Percentiles rank a stretch among this genome's conserved stretches.
Evolutionary conservation across 371 early-diverging fungal species (phyloP).

Genomic region (Mortierella sp.): DNA sequence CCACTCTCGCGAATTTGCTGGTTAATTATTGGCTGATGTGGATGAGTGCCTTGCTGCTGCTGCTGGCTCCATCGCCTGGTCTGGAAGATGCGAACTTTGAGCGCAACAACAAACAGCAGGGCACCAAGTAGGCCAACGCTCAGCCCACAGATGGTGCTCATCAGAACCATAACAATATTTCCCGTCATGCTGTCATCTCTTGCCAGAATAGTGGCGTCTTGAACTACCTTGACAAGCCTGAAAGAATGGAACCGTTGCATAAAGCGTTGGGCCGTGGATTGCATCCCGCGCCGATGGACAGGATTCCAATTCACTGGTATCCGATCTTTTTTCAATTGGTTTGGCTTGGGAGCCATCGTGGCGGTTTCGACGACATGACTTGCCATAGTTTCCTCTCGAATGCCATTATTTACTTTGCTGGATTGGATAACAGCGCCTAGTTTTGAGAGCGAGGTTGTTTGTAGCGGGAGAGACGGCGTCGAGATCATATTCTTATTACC

Average conservation of each 20-base stretch:
- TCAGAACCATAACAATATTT: constrained; percentile 41
- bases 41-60: neutral
- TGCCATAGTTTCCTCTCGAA: neutral
- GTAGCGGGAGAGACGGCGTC: neutral
- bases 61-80: constrained; percentile 20
- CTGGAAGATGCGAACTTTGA: constrained; percentile 43
- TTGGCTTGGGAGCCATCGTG: neutral
- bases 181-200: constrained; percentile 25
- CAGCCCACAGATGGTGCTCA: constrained; percentile 45
- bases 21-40: neutral
- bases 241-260: constrained; percentile 14
- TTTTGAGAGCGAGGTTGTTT: neutral
- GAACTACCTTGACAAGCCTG: constrained; percentile 11
- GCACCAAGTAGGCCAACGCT: constrained; percentile 50
- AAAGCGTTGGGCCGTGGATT: constrained; percentile 10
- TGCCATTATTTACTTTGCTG: neutral
- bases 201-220: constrained; percentile 19
- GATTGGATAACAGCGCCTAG: constrained; percentile 1
- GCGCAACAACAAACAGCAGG: constrained; percentile 45
- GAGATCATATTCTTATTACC: neutral
- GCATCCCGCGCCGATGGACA: neutral
- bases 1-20: constrained; percentile 10
- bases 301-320: neutral
- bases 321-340: neutral
- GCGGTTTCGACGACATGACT: neutral